These are phyloP conservation scores for Pleurotus sapidus DNA, from an alignment of 768 basidiomycete genomes.

Conservation along the genomic window DNA sequence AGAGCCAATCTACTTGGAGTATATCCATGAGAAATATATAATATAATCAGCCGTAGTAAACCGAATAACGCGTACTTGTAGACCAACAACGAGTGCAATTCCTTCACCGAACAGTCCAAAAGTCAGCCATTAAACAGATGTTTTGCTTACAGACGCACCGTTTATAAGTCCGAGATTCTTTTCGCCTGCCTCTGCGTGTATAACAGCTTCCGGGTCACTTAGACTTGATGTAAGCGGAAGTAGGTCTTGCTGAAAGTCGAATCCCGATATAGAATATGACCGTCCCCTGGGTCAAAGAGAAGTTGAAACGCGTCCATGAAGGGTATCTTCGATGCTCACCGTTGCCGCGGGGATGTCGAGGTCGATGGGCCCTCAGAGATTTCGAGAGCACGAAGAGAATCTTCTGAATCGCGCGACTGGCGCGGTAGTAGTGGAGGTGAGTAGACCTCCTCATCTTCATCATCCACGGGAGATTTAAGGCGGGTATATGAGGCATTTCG, in stretches of 20 bases:
- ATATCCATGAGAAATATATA: too few relatives aligned
- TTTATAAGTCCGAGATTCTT: slow-evolving; percentile 77
- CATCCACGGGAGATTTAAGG: slow-evolving; percentile 33
- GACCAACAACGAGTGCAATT: slow-evolving; percentile 81
- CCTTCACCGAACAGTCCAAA: slow-evolving; percentile 74
- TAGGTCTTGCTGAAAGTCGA: slow-evolving; percentile 77
- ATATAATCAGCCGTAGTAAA: too few relatives aligned
- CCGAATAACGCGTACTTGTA: slow-evolving; percentile 53
- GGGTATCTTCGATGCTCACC: slow-evolving; percentile 21
- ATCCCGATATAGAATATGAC: slow-evolving; percentile 70
- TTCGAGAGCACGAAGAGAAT: slow-evolving; percentile 79
- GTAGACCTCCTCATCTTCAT: slow-evolving; percentile 11
- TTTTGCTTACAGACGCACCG: slow-evolving; percentile 40
- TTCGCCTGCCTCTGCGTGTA: slow-evolving; percentile 48
- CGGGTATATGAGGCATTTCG: slow-evolving; percentile 4
- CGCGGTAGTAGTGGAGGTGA: slow-evolving; percentile 33
- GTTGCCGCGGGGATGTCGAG: slow-evolving; percentile 27
- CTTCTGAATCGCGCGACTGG: slow-evolving; percentile 43
- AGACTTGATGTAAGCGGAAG: slow-evolving; percentile 76
- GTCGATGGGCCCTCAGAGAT: slow-evolving; percentile 58
- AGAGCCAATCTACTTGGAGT: slow-evolving; percentile 66
- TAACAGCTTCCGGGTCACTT: slow-evolving; percentile 56
- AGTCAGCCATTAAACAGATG: slow-evolving; percentile 45
- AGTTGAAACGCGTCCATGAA: neutral
- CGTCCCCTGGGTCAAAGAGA: slow-evolving; percentile 33